These are phyloP conservation scores for Heritiera fomes DNA, from an alignment of 345 rosid species.

Conservation along the genomic window DNA sequence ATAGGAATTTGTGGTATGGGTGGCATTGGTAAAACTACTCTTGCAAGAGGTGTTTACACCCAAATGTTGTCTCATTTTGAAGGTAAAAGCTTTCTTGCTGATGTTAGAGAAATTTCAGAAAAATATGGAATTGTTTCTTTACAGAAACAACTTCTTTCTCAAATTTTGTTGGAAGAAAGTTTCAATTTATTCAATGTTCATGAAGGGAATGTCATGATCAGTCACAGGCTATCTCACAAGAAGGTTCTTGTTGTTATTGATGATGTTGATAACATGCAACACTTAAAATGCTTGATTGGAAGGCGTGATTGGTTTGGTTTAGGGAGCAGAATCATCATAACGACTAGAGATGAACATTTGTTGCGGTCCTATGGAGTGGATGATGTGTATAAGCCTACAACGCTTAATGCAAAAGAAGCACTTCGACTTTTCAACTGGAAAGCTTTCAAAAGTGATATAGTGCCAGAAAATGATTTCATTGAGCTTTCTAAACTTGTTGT, in stretches of 20 bases:
- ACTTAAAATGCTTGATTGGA: conserved; percentile 47
- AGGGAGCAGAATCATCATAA: conserved; percentile 56
- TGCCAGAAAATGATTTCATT: conserved; percentile 25
- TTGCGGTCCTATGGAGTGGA: conserved; percentile 30
- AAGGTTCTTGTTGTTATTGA: conserved; percentile 54
- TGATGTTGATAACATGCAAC: conserved; percentile 45
- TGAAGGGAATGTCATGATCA: conserved; percentile 31
- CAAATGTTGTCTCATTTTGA: conserved; percentile 16
- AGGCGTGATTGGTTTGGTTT: conserved; percentile 41
- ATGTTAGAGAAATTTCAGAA: conserved; percentile 38
- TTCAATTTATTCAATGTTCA: conserved; percentile 1
- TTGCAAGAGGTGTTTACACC: conserved; percentile 27
- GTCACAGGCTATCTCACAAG: conserved; percentile 18
- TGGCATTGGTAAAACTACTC: conserved; percentile 42
- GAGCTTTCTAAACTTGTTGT: conserved; percentile 42
- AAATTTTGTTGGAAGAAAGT: background rate
- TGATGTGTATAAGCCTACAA: conserved; percentile 43
- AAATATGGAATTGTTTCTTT: conserved; percentile 39
- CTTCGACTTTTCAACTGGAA: conserved; percentile 53
- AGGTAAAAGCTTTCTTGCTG: conserved; percentile 29
- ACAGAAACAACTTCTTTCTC: conserved; percentile 26
- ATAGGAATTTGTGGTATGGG: conserved; percentile 38
- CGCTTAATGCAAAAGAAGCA: conserved; percentile 35
- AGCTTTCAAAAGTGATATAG: conserved; percentile 50
- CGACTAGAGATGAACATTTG: conserved; percentile 50